These are phyloP conservation scores for Rhizomucor pusillus DNA, from an alignment of 371 early-diverging fungal genomes.

Conservation along the genomic window DNA sequence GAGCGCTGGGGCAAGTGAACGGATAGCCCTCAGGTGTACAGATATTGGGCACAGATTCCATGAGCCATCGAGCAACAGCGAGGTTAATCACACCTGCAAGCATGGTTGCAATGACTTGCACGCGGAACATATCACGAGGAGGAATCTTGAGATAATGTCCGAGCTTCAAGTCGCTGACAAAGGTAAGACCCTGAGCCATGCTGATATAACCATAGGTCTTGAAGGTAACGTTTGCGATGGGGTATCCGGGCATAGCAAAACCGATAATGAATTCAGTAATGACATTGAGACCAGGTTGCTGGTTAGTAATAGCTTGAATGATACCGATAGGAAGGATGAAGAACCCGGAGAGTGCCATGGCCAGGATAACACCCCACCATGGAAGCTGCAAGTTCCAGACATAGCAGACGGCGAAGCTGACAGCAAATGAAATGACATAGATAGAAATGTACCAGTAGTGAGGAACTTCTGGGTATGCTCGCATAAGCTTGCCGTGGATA, in stretches of 20 bases:
- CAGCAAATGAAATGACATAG: conserved; percentile 44
- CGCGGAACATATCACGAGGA: conserved; percentile 66
- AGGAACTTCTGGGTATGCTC: conserved; percentile 70
- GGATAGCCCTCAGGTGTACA: conserved; percentile 48
- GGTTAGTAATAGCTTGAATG: conserved; percentile 69
- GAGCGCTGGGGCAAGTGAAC: conserved; percentile 50
- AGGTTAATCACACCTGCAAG: conserved; percentile 64
- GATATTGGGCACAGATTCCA: conserved; percentile 54
- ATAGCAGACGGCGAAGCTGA: conserved; percentile 52
- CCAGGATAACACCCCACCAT: conserved; percentile 71
- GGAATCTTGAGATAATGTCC: conserved; percentile 71
- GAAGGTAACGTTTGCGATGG: conserved; percentile 66
- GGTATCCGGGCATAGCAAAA: conserved; percentile 59
- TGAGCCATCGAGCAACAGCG: conserved; percentile 63
- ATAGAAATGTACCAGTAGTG: conserved; percentile 67
- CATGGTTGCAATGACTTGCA: conserved; percentile 57
- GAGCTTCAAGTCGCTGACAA: conserved; percentile 65
- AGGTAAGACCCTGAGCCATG: conserved; percentile 56
- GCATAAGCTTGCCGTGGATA: conserved; percentile 71
- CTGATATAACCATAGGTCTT: conserved; percentile 67
- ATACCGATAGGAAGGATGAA: conserved; percentile 83
- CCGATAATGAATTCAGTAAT: conserved; percentile 72
- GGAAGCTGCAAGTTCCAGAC: conserved; percentile 55
- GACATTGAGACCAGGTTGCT: conserved; percentile 70
- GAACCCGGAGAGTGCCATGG: conserved; percentile 56